These are phyloP conservation scores for Chloranthus sessilifolius DNA, from an alignment of 164 flowering plant species.

Conservation along the genomic window DNA sequence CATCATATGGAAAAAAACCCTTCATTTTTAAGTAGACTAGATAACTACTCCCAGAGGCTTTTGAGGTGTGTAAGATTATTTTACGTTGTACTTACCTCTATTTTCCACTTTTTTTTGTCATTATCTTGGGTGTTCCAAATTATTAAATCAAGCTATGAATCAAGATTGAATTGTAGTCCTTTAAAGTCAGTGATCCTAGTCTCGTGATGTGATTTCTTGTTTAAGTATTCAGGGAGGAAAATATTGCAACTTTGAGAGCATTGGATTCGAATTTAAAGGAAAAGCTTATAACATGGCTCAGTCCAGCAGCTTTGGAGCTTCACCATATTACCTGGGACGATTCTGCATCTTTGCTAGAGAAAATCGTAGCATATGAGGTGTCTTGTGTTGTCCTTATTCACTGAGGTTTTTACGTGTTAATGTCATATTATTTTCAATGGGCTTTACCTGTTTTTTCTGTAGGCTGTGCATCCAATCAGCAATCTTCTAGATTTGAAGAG, in stretches of 20 bases:
- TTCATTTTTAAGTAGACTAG: no score
- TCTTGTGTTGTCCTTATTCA: neutral
- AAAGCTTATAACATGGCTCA: constrained; percentile 87
- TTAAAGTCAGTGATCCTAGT: neutral
- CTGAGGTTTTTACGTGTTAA: no score
- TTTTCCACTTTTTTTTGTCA: no score
- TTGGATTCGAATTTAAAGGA: constrained; percentile 78
- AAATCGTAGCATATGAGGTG: constrained; percentile 92
- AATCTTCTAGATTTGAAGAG: constrained; percentile 86
- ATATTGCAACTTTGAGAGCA: constrained; percentile 67
- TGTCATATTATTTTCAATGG: neutral
- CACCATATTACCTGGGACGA: constrained; percentile 94
- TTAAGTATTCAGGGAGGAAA: constrained; percentile 53
- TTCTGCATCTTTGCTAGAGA: constrained; percentile 92
- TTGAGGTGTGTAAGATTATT: no score
- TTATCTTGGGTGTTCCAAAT: no score
- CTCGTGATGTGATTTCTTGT: neutral
- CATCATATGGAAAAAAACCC: no score
- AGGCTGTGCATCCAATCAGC: constrained; percentile 99
- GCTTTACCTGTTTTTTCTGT: constrained; percentile 1
- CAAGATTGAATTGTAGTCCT: no score
- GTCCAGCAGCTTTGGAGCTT: constrained; percentile 93
- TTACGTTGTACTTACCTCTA: no score
- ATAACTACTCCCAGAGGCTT: no score
- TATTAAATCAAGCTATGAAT: no score